Conservation (phyloP, 2,329 filamentous ascomycete species). For the Xylaria sp. region DNA sequence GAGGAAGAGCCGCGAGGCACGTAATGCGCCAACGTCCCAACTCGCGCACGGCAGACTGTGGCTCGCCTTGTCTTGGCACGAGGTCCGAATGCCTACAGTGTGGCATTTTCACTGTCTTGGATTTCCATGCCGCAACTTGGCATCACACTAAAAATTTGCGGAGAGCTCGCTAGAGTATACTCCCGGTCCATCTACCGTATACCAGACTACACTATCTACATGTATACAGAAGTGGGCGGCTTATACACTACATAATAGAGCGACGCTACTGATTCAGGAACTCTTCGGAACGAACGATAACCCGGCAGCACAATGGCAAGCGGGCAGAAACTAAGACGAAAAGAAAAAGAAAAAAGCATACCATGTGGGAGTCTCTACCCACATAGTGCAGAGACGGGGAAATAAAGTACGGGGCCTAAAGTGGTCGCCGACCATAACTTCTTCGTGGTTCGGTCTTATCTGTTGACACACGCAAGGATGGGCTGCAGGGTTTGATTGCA, state of each 20-base stretch:
- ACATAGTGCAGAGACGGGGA: constrained; percentile 4
- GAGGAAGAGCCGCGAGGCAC: constrained; percentile 42
- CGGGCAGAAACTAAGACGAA: not conserved
- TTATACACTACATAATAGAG: not conserved
- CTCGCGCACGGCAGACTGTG: constrained; percentile 15
- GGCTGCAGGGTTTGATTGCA: constrained; percentile 31
- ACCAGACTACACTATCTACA: not conserved
- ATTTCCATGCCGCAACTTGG: not conserved
- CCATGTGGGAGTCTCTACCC: not conserved
- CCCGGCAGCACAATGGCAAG: not conserved
- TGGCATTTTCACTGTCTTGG: not conserved
- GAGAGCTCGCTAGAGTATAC: constrained; percentile 7
- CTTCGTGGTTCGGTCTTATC: constrained; percentile 15
- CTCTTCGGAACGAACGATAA: not conserved
- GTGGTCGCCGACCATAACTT: constrained; percentile 26
- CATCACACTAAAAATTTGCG: constrained; percentile 5
- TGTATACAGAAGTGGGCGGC: constrained; percentile 11
- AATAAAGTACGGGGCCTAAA: constrained; percentile 6
- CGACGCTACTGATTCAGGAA: constrained; percentile 1
- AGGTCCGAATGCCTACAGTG: constrained; percentile 20
- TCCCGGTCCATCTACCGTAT: constrained; percentile 10
- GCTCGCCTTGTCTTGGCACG: constrained; percentile 36
- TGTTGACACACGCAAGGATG: constrained; percentile 26
- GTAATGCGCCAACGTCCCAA: constrained; percentile 19
- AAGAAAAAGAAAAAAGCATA: not conserved